Evolutionary conservation across 352 stramenopile genomes (phyloP).

Genomic region (Phytopythium aichiense): DNA sequence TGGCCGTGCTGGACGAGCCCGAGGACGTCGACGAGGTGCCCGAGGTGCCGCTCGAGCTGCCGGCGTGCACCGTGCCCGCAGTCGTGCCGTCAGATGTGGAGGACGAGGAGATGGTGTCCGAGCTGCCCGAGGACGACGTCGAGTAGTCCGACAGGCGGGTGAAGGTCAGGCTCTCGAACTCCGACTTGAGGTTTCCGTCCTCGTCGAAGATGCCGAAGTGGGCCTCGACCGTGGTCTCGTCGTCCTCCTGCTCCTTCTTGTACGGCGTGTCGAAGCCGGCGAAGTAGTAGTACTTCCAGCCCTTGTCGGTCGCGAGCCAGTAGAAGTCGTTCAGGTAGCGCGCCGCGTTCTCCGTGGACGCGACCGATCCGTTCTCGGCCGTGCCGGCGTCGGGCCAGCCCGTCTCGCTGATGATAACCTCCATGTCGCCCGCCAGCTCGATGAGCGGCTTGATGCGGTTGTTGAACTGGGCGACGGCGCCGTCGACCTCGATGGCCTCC

Average conservation of each 20-base stretch:
- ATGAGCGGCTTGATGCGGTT: conserved; percentile 64
- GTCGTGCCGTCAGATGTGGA: conserved; percentile 13
- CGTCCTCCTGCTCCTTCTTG: conserved; percentile 51
- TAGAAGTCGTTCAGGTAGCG: conserved; percentile 81
- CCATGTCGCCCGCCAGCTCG: conserved; percentile 56
- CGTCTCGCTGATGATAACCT: conserved; percentile 81
- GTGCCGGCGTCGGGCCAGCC: conserved; percentile 68
- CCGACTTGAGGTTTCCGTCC: conserved; percentile 58
- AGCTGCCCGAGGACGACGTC: conserved; percentile 22
- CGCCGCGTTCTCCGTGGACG: conserved; percentile 46
- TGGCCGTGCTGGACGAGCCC: neutral
- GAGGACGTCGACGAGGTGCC: conserved; percentile 22
- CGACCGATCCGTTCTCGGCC: conserved; percentile 57
- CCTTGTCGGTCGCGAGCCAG: conserved; percentile 46
- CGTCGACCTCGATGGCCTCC: conserved; percentile 55
- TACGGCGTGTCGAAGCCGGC: conserved; percentile 78
- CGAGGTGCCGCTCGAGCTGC: conserved; percentile 16
- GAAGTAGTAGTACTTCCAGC: conserved; percentile 89
- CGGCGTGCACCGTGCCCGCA: conserved; percentile 8
- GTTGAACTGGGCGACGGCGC: conserved; percentile 68
- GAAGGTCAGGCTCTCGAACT: conserved; percentile 56
- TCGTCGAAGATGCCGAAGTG: conserved; percentile 78
- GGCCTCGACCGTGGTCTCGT: conserved; percentile 56
- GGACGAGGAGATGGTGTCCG: conserved; percentile 6
- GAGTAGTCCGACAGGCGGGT: conserved; percentile 23